Percentiles rank a stretch among this genome's conserved stretches.
Evolutionary conservation across 352 stramenopile species (phyloP).

Genomic region (Pseudoperonospora humuli): DNA sequence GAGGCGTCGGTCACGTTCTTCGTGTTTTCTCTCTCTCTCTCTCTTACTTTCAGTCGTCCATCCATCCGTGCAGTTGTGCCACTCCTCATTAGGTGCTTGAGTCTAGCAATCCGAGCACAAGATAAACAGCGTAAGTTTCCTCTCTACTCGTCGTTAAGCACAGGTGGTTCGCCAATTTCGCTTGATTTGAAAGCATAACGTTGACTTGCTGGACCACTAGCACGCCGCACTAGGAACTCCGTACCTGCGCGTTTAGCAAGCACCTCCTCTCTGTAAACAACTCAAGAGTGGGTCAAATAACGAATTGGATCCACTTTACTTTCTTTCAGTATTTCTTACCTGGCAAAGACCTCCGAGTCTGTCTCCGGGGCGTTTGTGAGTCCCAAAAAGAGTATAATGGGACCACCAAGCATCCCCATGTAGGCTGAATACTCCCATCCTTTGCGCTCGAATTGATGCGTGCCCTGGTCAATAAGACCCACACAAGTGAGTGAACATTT

Average conservation of each 20-base stretch:
- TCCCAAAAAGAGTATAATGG: slow-evolving; percentile 66
- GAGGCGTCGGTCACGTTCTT: not conserved
- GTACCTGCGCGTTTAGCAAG: slow-evolving; percentile 44
- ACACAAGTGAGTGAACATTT: not conserved
- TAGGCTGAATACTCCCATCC: slow-evolving; percentile 81
- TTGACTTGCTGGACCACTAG: slow-evolving; percentile 34
- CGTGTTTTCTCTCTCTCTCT: not conserved
- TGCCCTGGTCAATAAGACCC: slow-evolving; percentile 30
- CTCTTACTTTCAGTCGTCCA: slow-evolving; percentile 4
- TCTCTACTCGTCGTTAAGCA: slow-evolving; percentile 31
- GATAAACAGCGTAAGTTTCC: slow-evolving; percentile 14
- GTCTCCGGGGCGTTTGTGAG: slow-evolving; percentile 76
- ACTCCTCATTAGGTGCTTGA: too few relatives aligned
- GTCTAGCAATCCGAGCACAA: slow-evolving; percentile 9
- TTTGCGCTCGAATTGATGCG: slow-evolving; percentile 72
- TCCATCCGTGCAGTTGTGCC: not conserved
- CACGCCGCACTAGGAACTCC: slow-evolving; percentile 38
- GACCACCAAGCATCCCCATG: slow-evolving; percentile 61
- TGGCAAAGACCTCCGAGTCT: slow-evolving; percentile 75
- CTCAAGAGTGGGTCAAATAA: not conserved
- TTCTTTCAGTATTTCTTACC: slow-evolving; percentile 25
- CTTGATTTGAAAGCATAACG: slow-evolving; percentile 32
- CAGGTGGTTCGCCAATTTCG: slow-evolving; percentile 57
- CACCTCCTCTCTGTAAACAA: slow-evolving; percentile 42
- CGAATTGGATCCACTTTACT: not conserved